Base-by-base conservation (phyloP, 2,329 filamentous ascomycete genomes). In the Pseudogymnoascus sp. region DNA sequence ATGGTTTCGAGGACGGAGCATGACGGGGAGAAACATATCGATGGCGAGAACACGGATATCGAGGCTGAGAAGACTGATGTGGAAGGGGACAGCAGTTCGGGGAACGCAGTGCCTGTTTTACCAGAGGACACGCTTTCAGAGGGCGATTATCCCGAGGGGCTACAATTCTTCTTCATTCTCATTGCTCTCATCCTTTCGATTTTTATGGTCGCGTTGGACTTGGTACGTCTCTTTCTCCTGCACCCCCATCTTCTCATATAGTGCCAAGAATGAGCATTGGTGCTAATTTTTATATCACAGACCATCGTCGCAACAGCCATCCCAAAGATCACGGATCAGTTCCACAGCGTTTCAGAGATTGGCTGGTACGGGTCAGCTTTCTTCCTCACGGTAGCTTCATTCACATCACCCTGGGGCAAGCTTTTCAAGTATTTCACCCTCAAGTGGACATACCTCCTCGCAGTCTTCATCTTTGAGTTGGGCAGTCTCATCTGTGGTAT, bases 281-380 rank as follows among this genome's bases (percentile, higher is more conserved):
- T 33, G 25, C 25, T 60, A 12, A 33, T 39, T 61, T n/a, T 12
- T 14, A 43, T n/a, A 3, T 4, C 20, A 4, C 57, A 78, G 75
- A 81, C 78, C 33, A 81, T 81, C 60, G 75, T 81, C 14, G 77
- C 78, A 2, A 81, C 79, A 0, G 80, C 78, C 6, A 80, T 82
- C 39, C 80, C 80, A 28, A 77, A 76, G 63, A 81, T 82, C 68
- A 81, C 79, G 2, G 75, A 62, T 47, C 18, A 62, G 9, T 62
- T 62, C 43, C 28, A 61, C 30, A 43, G 59, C 11, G 30, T 62
- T 5, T 35, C 59, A 5, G 43, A 61, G 62, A 66, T 72, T 14
- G 69, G 69, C 11, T 73, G 71, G 71, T 72, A 72, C 65, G 68
- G 68, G 33, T 67, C 68, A 14, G 65, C 68, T 1, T 72, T 68